These are phyloP conservation scores for Rosa chinensis DNA, from an alignment of 306 rosid genomes.

Conservation along the genomic window DNA sequence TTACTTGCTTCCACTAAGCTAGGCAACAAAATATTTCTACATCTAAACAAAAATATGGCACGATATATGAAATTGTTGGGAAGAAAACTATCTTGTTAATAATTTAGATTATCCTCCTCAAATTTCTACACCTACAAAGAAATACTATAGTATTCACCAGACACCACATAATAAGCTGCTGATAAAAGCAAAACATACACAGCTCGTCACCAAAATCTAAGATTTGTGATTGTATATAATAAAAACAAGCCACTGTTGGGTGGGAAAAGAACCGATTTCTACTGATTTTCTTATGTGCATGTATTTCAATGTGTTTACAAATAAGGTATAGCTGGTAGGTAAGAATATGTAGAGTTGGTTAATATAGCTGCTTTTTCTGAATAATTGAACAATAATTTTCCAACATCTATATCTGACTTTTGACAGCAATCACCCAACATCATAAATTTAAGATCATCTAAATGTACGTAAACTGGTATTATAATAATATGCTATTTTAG, in stretches of 20 bases:
- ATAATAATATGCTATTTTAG: too few relatives aligned
- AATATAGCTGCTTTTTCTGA: constrained; percentile 29
- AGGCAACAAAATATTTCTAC: not conserved
- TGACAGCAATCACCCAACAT: not conserved
- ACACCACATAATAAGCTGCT: not conserved
- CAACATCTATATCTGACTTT: constrained; percentile 8
- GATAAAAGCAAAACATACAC: not conserved
- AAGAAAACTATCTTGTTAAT: not conserved
- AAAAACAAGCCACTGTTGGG: not conserved
- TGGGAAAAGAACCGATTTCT: constrained; percentile 23
- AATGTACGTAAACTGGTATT: not conserved
- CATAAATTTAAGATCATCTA: not conserved
- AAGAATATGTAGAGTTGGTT: constrained; percentile 4
- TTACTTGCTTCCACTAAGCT: not conserved
- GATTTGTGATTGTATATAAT: not conserved
- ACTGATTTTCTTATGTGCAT: not conserved
- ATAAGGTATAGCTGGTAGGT: constrained; percentile 26
- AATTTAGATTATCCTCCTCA: not conserved
- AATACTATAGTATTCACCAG: not conserved
- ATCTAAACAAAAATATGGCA: not conserved
- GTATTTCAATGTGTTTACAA: constrained; percentile 20
- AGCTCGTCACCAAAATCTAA: not conserved
- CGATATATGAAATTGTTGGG: not conserved
- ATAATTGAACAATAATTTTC: constrained; percentile 14
- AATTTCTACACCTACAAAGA: not conserved